phyloP scores from a whole-genome alignment of 345 rosid genomes.

The Salix udensis region DNA sequence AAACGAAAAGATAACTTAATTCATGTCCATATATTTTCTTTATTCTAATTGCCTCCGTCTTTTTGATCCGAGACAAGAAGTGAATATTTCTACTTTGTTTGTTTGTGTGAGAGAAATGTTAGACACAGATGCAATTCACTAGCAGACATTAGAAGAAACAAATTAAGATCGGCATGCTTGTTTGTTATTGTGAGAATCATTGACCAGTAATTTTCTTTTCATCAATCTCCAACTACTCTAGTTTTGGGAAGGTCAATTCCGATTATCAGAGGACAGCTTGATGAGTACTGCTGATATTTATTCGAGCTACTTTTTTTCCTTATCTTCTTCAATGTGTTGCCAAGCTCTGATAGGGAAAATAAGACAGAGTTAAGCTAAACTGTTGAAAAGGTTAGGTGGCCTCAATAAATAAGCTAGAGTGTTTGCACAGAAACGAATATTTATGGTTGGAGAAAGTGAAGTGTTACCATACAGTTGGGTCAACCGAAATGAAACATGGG shows the following conservation, averaged over 20 bases:
- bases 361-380: neutral
- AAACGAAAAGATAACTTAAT: too few relatives aligned
- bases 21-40: too few relatives aligned
- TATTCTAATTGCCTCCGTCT: too few relatives aligned
- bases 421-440: neutral
- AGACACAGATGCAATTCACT: conserved; percentile 7
- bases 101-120: neutral
- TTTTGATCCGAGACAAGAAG: too few relatives aligned
- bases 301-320: neutral
- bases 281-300: neutral
- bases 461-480: conserved; percentile 14
- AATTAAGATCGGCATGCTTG: conserved; percentile 22
- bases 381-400: neutral
- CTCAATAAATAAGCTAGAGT: neutral
- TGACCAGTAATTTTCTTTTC: neutral
- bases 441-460: conserved; percentile 12
- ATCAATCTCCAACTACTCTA: neutral
- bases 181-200: conserved; percentile 4
- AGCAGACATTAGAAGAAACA: conserved; percentile 13
- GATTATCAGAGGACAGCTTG: neutral
- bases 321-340: neutral
- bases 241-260: neutral
- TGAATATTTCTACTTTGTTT: too few relatives aligned
- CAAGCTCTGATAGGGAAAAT: neutral
- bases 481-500: conserved; percentile 8